These are phyloP conservation scores for Xerocomellus dryophilus DNA, from an alignment of 768 basidiomycete genomes.

Conservation along the genomic window DNA sequence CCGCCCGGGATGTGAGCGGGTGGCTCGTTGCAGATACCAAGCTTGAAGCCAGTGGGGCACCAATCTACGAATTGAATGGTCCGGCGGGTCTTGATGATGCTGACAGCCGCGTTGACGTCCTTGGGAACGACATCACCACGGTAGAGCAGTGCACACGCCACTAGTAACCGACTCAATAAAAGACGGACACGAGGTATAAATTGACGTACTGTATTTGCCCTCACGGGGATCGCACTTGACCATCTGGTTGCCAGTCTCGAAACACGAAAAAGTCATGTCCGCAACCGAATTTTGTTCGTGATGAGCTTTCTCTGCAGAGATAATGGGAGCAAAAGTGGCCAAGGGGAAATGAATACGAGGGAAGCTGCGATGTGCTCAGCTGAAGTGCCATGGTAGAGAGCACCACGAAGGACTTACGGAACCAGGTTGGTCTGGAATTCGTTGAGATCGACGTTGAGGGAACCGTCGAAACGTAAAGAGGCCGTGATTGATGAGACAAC, in stretches of 20 bases:
- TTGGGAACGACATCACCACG: conserved; percentile 78
- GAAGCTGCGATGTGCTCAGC: conserved; percentile 52
- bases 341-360: conserved; percentile 98
- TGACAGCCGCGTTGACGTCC: conserved; percentile 73
- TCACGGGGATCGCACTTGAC: conserved; percentile 76
- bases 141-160: conserved; percentile 69
- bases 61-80: conserved; percentile 80
- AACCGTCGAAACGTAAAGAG: conserved; percentile 69
- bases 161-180: conserved; percentile 25
- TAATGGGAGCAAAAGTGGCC: conserved; percentile 92
- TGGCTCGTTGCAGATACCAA: conserved; percentile 76
- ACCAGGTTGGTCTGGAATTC: conserved; percentile 99
- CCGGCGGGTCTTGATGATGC: conserved; percentile 72
- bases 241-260: conserved; percentile 78
- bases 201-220: conserved; percentile 66
- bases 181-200: background rate
- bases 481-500: conserved; percentile 98
- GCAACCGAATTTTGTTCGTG: conserved; percentile 98
- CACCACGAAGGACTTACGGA: conserved; percentile 57
- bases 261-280: conserved; percentile 95
- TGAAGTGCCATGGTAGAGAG: background rate
- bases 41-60: conserved; percentile 78
- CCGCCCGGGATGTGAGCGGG: conserved; percentile 73
- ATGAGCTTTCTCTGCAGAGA: conserved; percentile 90
- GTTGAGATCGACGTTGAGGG: conserved; percentile 74